These are phyloP conservation scores for Pythium phragmitis DNA, from an alignment of 352 stramenopile species.

Conservation along the genomic window DNA sequence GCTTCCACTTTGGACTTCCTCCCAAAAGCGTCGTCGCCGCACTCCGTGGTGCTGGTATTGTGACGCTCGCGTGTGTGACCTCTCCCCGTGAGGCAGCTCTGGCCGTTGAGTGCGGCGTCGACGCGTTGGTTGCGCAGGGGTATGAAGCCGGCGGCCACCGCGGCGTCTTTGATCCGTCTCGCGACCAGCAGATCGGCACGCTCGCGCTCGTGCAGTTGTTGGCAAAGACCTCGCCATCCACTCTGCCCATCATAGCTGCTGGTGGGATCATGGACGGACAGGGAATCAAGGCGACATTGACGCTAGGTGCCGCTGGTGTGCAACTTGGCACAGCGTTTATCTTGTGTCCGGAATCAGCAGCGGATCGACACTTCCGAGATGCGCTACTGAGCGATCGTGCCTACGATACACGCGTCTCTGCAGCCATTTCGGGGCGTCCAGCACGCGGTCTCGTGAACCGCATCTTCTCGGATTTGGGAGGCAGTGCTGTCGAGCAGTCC, in stretches of 20 bases:
- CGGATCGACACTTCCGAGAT: slow-evolving; percentile 32
- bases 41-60: slow-evolving; percentile 40
- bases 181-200: slow-evolving; percentile 32
- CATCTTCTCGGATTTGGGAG: slow-evolving; percentile 33
- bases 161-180: slow-evolving; percentile 40
- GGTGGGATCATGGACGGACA: slow-evolving; percentile 55
- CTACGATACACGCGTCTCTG: slow-evolving; percentile 30
- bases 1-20: slow-evolving; percentile 66
- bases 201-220: slow-evolving; percentile 55
- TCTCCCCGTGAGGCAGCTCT: slow-evolving; percentile 37
- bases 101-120: slow-evolving; percentile 25
- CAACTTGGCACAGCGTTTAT: slow-evolving; percentile 68
- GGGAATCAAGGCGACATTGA: slow-evolving; percentile 37
- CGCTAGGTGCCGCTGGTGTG: slow-evolving; percentile 49
- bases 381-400: slow-evolving; percentile 25
- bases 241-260: slow-evolving; percentile 49
- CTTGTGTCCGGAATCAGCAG: slow-evolving; percentile 42
- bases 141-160: slow-evolving; percentile 60
- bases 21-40: slow-evolving; percentile 24
- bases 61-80: slow-evolving; percentile 48
- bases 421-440: slow-evolving; percentile 41
- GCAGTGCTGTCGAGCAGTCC: not conserved
- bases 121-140: slow-evolving; percentile 58
- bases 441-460: slow-evolving; percentile 46
- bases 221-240: slow-evolving; percentile 25